Percentiles rank a stretch among this genome's conserved stretches.
phyloP scores from a whole-genome alignment of 805 yeast genomes.

The Cyberlindnera mycetangii region DNA sequence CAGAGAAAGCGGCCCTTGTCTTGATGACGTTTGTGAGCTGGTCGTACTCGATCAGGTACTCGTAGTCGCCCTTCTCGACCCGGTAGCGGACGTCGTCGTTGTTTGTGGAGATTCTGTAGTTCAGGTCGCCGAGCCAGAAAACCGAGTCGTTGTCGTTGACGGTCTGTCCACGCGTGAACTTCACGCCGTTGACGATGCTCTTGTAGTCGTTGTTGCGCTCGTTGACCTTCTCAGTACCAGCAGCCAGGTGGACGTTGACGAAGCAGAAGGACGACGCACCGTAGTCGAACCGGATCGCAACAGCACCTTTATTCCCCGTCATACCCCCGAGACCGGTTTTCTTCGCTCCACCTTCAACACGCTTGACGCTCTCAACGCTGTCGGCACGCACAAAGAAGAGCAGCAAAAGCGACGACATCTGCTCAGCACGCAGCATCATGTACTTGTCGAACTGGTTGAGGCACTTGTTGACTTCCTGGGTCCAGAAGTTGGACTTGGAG shows the following conservation, averaged over 20 bases:
- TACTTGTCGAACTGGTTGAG: constrained; percentile 57
- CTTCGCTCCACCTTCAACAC: constrained; percentile 84
- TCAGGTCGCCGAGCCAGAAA: constrained; percentile 94
- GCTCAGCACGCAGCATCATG: constrained; percentile 58
- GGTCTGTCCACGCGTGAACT: constrained; percentile 46
- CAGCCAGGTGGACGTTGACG: constrained; percentile 87
- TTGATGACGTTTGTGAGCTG: constrained; percentile 78
- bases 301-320: constrained; percentile 79
- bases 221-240: constrained; percentile 77
- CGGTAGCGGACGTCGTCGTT: constrained; percentile 71
- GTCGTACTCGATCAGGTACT: constrained; percentile 61
- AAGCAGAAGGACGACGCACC: constrained; percentile 73
- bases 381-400: constrained; percentile 61
- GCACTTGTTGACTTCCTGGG: constrained; percentile 61
- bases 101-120: constrained; percentile 69
- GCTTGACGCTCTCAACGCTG: constrained; percentile 55
- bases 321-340: constrained; percentile 95
- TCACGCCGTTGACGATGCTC: constrained; percentile 65
- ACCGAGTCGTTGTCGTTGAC: constrained; percentile 76
- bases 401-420: constrained; percentile 57
- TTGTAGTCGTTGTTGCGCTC: constrained; percentile 88
- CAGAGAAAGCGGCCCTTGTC: constrained; percentile 63
- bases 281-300: constrained; percentile 63
- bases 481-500: constrained; percentile 77
- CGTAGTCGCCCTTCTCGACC: constrained; percentile 43